These are phyloP conservation scores for Solanum appendiculatum DNA, from an alignment of 257 asterid species.

Conservation along the genomic window DNA sequence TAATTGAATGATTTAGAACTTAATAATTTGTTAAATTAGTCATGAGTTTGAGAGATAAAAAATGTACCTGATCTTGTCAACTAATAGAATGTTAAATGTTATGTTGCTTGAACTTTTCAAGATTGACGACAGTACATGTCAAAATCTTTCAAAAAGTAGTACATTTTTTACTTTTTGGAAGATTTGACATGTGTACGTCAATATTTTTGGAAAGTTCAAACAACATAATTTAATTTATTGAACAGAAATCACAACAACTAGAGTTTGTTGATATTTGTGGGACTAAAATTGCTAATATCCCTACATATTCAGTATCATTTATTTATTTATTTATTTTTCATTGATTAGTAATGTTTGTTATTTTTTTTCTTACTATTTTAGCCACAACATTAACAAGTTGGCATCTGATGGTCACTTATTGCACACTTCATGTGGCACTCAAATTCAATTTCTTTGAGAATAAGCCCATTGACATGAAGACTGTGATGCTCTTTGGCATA, in stretches of 20 bases:
- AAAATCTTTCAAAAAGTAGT: background rate
- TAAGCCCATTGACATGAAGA: conserved; percentile 66
- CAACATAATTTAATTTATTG: background rate
- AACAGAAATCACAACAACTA: background rate
- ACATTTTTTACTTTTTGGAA: background rate
- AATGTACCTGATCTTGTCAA: background rate
- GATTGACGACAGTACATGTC: background rate
- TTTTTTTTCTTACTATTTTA: conserved; percentile 7
- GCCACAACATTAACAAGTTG: conserved; percentile 95
- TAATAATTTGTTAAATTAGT: too few relatives aligned
- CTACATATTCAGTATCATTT: background rate
- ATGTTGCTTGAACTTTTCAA: background rate
- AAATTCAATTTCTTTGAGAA: conserved; percentile 67
- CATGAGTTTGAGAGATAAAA: background rate
- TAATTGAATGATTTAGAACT: background rate
- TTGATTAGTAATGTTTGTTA: background rate
- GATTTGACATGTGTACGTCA: background rate
- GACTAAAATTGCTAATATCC: background rate
- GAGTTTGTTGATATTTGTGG: background rate
- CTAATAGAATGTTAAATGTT: background rate
- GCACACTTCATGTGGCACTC: conserved; percentile 71
- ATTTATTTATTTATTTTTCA: background rate
- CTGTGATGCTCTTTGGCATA: conserved; percentile 55
- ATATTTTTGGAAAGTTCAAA: background rate
- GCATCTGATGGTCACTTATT: conserved; percentile 91